Percentiles rank a stretch among this genome's conserved stretches.
These are phyloP conservation scores for Beauveria asiatica DNA, from an alignment of 2,329 filamentous ascomycete genomes.

Conservation along the genomic window DNA sequence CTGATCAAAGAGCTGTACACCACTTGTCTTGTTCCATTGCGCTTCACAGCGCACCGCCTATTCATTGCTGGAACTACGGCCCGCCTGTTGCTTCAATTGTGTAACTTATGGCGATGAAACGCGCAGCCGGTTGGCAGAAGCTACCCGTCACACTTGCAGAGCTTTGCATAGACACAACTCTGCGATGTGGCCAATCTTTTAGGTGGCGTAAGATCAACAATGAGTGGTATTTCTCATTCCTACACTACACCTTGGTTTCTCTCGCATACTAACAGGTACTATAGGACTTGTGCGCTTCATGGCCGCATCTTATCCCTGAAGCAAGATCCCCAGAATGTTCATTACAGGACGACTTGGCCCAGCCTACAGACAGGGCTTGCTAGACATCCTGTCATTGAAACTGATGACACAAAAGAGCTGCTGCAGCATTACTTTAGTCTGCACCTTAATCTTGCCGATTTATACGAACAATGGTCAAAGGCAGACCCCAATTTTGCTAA, in stretches of 20 bases:
- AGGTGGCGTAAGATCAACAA: slow-evolving; percentile 82
- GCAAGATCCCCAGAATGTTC: slow-evolving; percentile 69
- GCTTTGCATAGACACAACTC: slow-evolving; percentile 86
- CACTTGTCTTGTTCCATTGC: neutral
- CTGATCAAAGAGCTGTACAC: neutral
- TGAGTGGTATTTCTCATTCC: slow-evolving; percentile 57
- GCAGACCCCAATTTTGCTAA: slow-evolving; percentile 82
- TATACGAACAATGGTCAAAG: slow-evolving; percentile 83
- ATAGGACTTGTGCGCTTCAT: slow-evolving; percentile 71
- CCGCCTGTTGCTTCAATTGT: neutral
- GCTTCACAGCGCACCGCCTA: neutral
- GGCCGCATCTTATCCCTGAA: slow-evolving; percentile 78
- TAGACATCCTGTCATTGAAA: slow-evolving; percentile 5
- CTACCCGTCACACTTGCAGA: slow-evolving; percentile 75
- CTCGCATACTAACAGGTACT: slow-evolving; percentile 1
- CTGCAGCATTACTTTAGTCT: slow-evolving; percentile 84
- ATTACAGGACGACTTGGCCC: slow-evolving; percentile 68
- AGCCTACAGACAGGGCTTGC: slow-evolving; percentile 14
- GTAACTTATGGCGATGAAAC: slow-evolving; percentile 29
- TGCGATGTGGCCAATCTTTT: slow-evolving; percentile 94
- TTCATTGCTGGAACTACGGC: neutral
- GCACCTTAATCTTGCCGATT: slow-evolving; percentile 58
- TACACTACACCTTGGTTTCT: neutral
- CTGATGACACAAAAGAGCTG: slow-evolving; percentile 65
- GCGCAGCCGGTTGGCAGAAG: slow-evolving; percentile 74